phyloP scores from a whole-genome alignment of 2,329 filamentous ascomycete genomes.

The Fusarium algeriense region DNA sequence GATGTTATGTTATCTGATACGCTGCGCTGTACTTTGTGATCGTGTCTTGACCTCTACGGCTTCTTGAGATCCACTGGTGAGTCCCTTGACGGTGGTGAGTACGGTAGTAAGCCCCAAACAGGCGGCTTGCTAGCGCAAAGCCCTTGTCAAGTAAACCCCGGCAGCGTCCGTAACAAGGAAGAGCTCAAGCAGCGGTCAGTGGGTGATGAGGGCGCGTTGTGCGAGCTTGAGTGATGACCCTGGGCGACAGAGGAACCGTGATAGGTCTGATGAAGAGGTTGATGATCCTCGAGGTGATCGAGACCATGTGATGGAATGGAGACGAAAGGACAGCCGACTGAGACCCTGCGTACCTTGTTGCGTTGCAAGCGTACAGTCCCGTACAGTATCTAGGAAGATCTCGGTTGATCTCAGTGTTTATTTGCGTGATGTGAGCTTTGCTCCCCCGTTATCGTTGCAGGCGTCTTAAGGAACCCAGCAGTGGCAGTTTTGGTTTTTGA shows the following conservation, averaged over 20 bases:
- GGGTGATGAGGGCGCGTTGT: slow-evolving; percentile 37
- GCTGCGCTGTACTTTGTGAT: slow-evolving; percentile 24
- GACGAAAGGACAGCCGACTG: slow-evolving; percentile 26
- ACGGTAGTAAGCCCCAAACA: slow-evolving; percentile 30
- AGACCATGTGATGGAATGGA: slow-evolving; percentile 41
- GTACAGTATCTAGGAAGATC: background rate
- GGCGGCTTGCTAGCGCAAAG: slow-evolving; percentile 42
- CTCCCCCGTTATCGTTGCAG: slow-evolving; percentile 3
- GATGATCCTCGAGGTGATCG: slow-evolving; percentile 36
- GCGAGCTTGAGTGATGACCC: slow-evolving; percentile 35
- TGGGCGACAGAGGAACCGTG: slow-evolving; percentile 13
- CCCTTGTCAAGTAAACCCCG: slow-evolving; percentile 44
- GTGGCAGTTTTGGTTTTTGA: slow-evolving; percentile 10
- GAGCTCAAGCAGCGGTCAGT: slow-evolving; percentile 48
- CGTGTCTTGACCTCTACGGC: slow-evolving; percentile 35
- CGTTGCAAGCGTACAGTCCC: slow-evolving; percentile 7
- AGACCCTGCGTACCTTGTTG: slow-evolving; percentile 35
- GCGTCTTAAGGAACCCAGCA: background rate
- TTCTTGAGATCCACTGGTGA: slow-evolving; percentile 33
- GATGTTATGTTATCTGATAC: slow-evolving; percentile 13
- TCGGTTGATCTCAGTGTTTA: slow-evolving; percentile 13
- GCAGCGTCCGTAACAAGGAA: slow-evolving; percentile 43
- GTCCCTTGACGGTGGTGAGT: slow-evolving; percentile 22
- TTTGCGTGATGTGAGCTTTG: slow-evolving; percentile 13
- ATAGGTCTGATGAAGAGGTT: slow-evolving; percentile 31